These are phyloP conservation scores for Fusarium falciforme DNA, from an alignment of 2,329 filamentous ascomycete genomes.

Conservation along the genomic window DNA sequence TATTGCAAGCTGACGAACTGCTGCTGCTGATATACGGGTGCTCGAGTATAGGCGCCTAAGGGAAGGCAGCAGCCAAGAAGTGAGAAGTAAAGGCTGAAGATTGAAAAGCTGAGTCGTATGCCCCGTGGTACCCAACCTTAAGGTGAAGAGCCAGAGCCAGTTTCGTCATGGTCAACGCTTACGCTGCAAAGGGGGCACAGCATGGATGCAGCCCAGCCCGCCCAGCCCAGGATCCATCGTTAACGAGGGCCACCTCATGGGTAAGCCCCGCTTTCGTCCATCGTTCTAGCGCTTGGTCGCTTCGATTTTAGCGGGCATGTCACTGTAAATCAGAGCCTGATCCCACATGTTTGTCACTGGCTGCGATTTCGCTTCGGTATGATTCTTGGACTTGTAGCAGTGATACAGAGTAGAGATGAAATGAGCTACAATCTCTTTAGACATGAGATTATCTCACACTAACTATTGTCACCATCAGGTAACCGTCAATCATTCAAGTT, in stretches of 20 bases:
- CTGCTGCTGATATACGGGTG: neutral
- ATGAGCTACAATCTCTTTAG: neutral
- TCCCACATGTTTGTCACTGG: neutral
- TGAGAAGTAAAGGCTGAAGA: slow-evolving; percentile 18
- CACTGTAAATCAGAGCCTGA: slow-evolving; percentile 15
- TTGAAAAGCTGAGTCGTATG: slow-evolving; percentile 18
- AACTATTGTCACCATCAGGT: neutral
- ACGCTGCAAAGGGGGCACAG: slow-evolving; percentile 43
- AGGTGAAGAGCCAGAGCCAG: slow-evolving; percentile 21
- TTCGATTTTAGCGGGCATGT: slow-evolving; percentile 10
- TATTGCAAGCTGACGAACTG: neutral
- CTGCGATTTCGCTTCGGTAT: neutral
- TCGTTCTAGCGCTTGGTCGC: slow-evolving; percentile 15
- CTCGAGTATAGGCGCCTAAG: neutral
- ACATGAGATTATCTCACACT: neutral
- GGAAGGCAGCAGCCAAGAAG: slow-evolving; percentile 4
- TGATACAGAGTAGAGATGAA: neutral
- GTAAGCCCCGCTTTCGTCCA: slow-evolving; percentile 31
- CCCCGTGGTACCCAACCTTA: slow-evolving; percentile 18
- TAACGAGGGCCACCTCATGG: slow-evolving; percentile 28
- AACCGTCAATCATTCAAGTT: neutral
- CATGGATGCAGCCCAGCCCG: slow-evolving; percentile 15
- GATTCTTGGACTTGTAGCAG: neutral
- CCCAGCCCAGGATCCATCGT: slow-evolving; percentile 10
- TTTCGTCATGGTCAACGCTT: slow-evolving; percentile 46